A percentile compares a stretch with the other conserved stretches of the same genome.
These are phyloP conservation scores for Vicia faba DNA, from an alignment of 306 rosid genomes.

Conservation along the genomic window DNA sequence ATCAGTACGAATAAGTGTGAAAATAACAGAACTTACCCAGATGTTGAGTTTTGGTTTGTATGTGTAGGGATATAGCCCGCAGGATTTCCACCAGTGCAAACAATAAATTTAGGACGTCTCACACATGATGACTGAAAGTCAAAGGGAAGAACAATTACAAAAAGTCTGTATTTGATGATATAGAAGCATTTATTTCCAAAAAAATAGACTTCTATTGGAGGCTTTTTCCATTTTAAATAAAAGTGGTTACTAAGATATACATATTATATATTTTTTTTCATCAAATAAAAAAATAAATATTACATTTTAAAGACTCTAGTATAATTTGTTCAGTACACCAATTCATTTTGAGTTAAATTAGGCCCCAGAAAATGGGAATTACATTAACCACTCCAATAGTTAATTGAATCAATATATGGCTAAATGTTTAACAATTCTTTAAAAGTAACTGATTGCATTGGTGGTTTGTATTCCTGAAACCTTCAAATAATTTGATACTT, in stretches of 20 bases:
- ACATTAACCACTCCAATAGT: slow-evolving; percentile 17
- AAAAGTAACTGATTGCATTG: slow-evolving; percentile 2
- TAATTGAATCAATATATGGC: slow-evolving; percentile 5
- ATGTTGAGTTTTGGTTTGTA: slow-evolving; percentile 63
- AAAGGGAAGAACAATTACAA: slow-evolving; percentile 14
- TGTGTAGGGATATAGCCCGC: slow-evolving; percentile 76
- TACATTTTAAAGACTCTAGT: slow-evolving; percentile 2
- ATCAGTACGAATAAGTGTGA: background rate
- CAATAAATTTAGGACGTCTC: slow-evolving; percentile 89
- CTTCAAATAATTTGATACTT: background rate
- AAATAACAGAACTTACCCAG: slow-evolving; percentile 54
- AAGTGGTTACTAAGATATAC: slow-evolving; percentile 23
- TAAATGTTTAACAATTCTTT: slow-evolving; percentile 10
- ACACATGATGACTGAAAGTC: slow-evolving; percentile 77
- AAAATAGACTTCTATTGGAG: background rate
- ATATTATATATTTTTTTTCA: background rate
- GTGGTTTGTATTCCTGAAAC: slow-evolving; percentile 9
- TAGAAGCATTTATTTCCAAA: slow-evolving; percentile 20
- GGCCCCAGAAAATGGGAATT: background rate
- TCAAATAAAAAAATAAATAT: too few species aligned
- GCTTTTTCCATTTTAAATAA: slow-evolving; percentile 11
- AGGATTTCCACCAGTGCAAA: slow-evolving; percentile 92
- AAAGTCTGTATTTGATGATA: slow-evolving; percentile 24
- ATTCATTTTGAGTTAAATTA: slow-evolving; percentile 23
- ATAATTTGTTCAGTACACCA: slow-evolving; percentile 11